Percentiles rank a stretch among this genome's conserved stretches.
phyloP scores from a whole-genome alignment of 2,329 filamentous ascomycete species.

The Lithohypha guttulata region DNA sequence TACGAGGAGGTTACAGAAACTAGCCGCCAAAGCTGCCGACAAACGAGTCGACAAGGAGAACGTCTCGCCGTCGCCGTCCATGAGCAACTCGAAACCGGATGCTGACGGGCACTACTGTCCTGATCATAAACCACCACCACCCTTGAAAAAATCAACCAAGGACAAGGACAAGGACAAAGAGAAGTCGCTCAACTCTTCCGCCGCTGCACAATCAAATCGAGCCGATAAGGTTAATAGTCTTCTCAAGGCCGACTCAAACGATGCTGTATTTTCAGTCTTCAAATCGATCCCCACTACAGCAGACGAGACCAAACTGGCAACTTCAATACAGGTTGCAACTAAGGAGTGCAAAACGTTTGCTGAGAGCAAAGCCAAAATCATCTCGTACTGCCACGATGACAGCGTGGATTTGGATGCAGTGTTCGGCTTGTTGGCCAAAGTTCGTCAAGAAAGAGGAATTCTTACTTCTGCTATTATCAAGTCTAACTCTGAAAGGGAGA shows the following conservation, averaged over 20 bases:
- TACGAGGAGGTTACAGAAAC: conserved; percentile 1
- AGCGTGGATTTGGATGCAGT: conserved; percentile 4
- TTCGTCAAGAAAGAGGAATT: conserved; percentile 9
- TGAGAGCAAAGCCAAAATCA: conserved; percentile 8
- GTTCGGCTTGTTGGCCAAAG: conserved; percentile 9
- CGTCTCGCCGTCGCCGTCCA: conserved; percentile 1
- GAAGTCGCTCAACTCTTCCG: background rate
- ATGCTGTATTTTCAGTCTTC: conserved; percentile 5
- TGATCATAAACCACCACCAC: conserved; percentile 5
- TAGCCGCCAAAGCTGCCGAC: background rate
- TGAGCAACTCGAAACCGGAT: background rate
- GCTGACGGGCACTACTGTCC: conserved; percentile 4
- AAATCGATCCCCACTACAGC: conserved; percentile 1
- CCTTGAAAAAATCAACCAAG: conserved; percentile 1
- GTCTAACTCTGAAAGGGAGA: conserved; percentile 9
- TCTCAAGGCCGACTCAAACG: conserved; percentile 7
- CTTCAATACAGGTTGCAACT: conserved; percentile 1
- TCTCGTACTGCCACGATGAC: conserved; percentile 2
- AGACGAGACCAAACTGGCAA: conserved; percentile 3
- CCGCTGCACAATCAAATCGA: conserved; percentile 4
- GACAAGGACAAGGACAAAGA: conserved; percentile 9
- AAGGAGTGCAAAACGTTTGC: conserved; percentile 5
- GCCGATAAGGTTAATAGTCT: conserved; percentile 9
- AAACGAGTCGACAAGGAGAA: conserved; percentile 4
- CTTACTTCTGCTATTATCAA: conserved; percentile 8